Base-by-base conservation (phyloP, 2,329 filamentous ascomycete species). In the Sphaerostilbella broomeana region DNA sequence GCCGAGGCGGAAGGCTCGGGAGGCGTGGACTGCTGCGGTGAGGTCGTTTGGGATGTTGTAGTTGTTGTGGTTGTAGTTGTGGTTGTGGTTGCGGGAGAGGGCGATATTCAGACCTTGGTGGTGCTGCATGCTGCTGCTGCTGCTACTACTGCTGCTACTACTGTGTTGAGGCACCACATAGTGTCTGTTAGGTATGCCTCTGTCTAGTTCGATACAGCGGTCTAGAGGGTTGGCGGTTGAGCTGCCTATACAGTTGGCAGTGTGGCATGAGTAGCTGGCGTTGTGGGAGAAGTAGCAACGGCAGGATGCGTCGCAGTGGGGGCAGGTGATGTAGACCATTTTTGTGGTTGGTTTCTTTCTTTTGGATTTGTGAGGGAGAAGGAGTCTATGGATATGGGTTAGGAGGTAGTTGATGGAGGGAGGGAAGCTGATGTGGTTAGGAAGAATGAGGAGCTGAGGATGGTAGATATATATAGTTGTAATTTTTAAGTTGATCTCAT, bases 371-470 rank as follows among this genome's bases (percentile, higher is more conserved):
- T n/a, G n/a, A n/a, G n/a, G n/a, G n/a, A n/a, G n/a, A n/a, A n/a
- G 22, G 22, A 12, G 22, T 25, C 12, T 8, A 24, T 12, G 31
- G 32, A 18, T 18, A 36, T 31, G 32, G 35, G 27, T 36, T 31
- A 27, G 28, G 33, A 35, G 38, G 26, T 41, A 41, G 35, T 35
- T 17, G 25, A 41, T 30, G 24, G 38, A 35, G 38, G 18, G n/a
- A 25, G 37, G 31, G 30, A 40, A 40, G 31, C 38, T 40, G 18
- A 31, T 26, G 30, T 28, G 19, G 25, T 26, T 29, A 22, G 32
- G 22, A 12, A 9, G 22, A 12, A 25, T 25, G 12, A 25, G 22
- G 22, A 4, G 22, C 3, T 25, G 22, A n/a, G n/a, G n/a, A n/a
- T n/a, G n/a, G n/a, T n/a, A n/a, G n/a, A n/a, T n/a, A n/a, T 29